phyloP scores from a whole-genome alignment of 139 green algal genomes.

The Dunaliella sp. region DNA sequence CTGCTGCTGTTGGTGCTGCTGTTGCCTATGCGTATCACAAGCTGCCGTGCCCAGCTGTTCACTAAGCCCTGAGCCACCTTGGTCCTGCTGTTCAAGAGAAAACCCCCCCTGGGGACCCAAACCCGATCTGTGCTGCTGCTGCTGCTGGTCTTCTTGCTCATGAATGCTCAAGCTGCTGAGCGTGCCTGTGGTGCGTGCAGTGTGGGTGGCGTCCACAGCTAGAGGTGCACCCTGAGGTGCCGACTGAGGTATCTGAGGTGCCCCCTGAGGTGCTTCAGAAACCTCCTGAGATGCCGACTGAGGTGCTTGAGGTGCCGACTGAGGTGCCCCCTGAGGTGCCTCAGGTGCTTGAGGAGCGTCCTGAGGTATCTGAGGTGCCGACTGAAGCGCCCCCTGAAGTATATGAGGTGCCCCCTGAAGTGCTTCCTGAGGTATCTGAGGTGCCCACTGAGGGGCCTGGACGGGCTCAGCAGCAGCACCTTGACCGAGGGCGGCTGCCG shows the following conservation, averaged over 20 bases:
- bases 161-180: not conserved
- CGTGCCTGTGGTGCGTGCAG: not conserved
- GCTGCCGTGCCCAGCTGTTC: not conserved
- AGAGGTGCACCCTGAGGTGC: not conserved
- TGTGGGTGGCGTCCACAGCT: not conserved
- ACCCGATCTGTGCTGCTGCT: not conserved
- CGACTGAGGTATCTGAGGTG: not conserved
- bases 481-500: no score
- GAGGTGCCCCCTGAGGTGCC: not conserved
- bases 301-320: not conserved
- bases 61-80: not conserved
- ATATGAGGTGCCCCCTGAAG: not conserved
- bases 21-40: not conserved
- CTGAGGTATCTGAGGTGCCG: not conserved
- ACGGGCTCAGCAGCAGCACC: no score
- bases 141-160: not conserved
- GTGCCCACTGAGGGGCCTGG: not conserved
- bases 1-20: not conserved
- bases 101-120: no score
- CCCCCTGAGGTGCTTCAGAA: not conserved
- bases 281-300: not conserved
- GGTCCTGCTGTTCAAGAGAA: no score
- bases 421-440: not conserved
- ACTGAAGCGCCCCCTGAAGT: not conserved
- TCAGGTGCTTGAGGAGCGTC: not conserved